Conservation (phyloP, 495 filamentous ascomycete species). For the Aspergillus incahuasiensis region DNA sequence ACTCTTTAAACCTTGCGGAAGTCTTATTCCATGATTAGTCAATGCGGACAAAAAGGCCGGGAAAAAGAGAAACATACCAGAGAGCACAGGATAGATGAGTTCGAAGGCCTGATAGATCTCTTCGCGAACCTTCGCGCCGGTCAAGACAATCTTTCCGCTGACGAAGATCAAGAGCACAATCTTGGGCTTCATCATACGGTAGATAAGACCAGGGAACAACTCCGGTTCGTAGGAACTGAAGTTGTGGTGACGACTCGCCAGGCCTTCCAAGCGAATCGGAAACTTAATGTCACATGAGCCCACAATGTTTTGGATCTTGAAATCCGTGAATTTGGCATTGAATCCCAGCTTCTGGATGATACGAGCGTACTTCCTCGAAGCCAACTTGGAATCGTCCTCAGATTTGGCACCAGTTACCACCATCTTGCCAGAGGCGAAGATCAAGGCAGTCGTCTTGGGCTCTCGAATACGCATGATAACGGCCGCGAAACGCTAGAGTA, state of each 20-base stretch:
- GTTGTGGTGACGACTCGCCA: slow-evolving; percentile 95
- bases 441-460: slow-evolving; percentile 95
- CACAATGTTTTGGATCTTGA: slow-evolving; percentile 99
- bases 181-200: slow-evolving; percentile 99
- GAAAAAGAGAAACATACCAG: slow-evolving; percentile 52
- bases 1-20: slow-evolving; percentile 58
- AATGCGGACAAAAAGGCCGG: not conserved
- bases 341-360: slow-evolving; percentile 99
- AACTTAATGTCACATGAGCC: slow-evolving; percentile 99
- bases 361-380: slow-evolving; percentile 94
- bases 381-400: slow-evolving; percentile 95
- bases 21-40: slow-evolving; percentile 44
- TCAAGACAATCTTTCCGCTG: slow-evolving; percentile 96
- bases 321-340: slow-evolving; percentile 99
- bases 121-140: slow-evolving; percentile 95
- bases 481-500: slow-evolving; percentile 87
- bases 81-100: slow-evolving; percentile 97
- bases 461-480: slow-evolving; percentile 99
- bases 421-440: slow-evolving; percentile 99
- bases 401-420: slow-evolving; percentile 98
- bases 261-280: slow-evolving; percentile 92
- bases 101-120: slow-evolving; percentile 99
- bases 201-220: slow-evolving; percentile 97
- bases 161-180: slow-evolving; percentile 99
- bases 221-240: slow-evolving; percentile 99